These are phyloP conservation scores for Lepiota brunneoincarnata DNA, from an alignment of 768 basidiomycete genomes.

Conservation along the genomic window DNA sequence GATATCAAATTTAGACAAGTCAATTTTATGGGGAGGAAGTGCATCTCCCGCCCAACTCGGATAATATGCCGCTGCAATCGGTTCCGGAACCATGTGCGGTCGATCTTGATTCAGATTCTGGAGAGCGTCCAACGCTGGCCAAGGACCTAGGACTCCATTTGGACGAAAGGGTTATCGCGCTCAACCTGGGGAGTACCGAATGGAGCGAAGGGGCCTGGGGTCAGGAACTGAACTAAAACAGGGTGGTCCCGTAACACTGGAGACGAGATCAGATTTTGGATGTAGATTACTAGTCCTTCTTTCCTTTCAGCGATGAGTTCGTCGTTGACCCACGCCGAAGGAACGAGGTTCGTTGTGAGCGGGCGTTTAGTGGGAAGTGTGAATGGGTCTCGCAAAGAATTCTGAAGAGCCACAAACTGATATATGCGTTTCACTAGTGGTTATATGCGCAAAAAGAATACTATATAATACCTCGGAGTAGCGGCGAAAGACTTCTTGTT, in stretches of 20 bases:
- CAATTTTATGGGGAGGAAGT: slow-evolving; percentile 54
- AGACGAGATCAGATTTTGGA: slow-evolving; percentile 35
- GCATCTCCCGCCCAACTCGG: slow-evolving; percentile 46
- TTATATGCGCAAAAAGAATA: neutral
- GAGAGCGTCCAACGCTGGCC: neutral
- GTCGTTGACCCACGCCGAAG: slow-evolving; percentile 53
- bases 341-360: slow-evolving; percentile 44
- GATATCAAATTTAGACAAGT: slow-evolving; percentile 66
- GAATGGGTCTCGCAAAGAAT: slow-evolving; percentile 35
- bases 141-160: slow-evolving; percentile 3
- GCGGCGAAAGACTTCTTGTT: slow-evolving; percentile 28
- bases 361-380: slow-evolving; percentile 51
- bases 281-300: slow-evolving; percentile 40
- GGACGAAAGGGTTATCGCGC: slow-evolving; percentile 23
- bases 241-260: slow-evolving; percentile 32
- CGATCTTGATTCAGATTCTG: slow-evolving; percentile 18
- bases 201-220: slow-evolving; percentile 29
- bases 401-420: slow-evolving; percentile 37
- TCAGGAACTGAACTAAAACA: slow-evolving; percentile 37
- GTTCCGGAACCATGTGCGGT: slow-evolving; percentile 21
- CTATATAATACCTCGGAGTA: slow-evolving; percentile 43
- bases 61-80: slow-evolving; percentile 46
- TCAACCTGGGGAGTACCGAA: slow-evolving; percentile 41
- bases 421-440: neutral
- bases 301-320: slow-evolving; percentile 51